A percentile compares a stretch with the other conserved stretches of the same genome.
Evolutionary conservation across 495 filamentous ascomycete species (phyloP).

Genomic region (Chaetomium fimeti): DNA sequence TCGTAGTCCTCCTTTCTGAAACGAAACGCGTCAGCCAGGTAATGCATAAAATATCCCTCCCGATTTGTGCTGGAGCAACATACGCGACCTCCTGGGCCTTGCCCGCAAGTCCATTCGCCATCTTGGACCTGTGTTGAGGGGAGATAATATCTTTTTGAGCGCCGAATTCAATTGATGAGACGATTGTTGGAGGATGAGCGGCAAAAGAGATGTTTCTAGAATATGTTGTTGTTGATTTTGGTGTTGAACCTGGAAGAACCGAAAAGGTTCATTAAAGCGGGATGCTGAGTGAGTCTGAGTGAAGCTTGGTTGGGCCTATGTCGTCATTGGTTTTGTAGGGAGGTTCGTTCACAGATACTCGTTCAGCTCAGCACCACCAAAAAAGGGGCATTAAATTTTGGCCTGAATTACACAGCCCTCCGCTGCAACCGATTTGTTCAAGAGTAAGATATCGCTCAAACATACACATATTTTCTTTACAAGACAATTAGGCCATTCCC

Average conservation of each 20-base stretch:
- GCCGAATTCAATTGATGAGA: background rate
- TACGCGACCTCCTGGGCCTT: conserved; percentile 55
- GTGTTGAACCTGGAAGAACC: background rate
- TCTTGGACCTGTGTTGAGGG: conserved; percentile 8
- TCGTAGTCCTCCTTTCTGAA: conserved; percentile 57
- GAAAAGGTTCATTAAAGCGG: background rate
- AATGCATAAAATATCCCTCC: background rate
- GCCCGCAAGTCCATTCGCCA: conserved; percentile 33
- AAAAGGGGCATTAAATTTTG: too few relatives aligned
- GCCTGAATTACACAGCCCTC: background rate
- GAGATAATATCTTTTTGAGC: background rate
- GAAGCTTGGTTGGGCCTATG: conserved; percentile 11
- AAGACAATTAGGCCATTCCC: conserved; percentile 4
- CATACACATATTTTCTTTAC: conserved; percentile 9
- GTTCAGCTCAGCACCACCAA: too few relatives aligned
- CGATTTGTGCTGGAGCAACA: conserved; percentile 22
- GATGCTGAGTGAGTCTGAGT: too few relatives aligned
- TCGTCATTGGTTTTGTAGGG: conserved; percentile 22
- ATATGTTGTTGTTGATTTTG: background rate
- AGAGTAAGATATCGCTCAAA: background rate
- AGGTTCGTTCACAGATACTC: background rate
- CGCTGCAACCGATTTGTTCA: background rate
- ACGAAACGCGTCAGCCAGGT: conserved; percentile 17
- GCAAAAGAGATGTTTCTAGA: background rate
- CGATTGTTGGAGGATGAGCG: background rate